Evolutionary conservation across 139 green algal genomes (phyloP).

Genomic region (Chlamydomonas asymmetrica): DNA sequence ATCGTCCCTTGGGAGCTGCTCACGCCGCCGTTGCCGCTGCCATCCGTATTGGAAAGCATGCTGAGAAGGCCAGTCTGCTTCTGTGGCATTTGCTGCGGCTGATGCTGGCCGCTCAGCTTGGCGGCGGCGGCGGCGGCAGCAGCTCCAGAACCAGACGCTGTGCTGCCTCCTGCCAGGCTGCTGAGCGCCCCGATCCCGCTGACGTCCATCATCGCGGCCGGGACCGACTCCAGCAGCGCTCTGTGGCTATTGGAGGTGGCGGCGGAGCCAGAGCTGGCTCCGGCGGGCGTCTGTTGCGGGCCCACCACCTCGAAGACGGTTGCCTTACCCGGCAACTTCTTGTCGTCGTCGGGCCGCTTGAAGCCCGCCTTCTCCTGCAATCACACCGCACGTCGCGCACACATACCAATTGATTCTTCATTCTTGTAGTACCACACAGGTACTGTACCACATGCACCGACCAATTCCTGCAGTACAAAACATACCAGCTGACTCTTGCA

Average conservation of each 20-base stretch:
- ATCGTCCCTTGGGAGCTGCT: too few species aligned
- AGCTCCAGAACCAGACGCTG: neutral
- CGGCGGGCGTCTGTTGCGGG: neutral
- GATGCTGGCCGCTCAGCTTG: too few species aligned
- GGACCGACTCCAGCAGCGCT: constrained; percentile 19
- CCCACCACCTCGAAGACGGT: constrained; percentile 34
- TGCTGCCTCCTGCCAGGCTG: too few species aligned
- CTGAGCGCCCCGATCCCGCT: constrained; percentile 39
- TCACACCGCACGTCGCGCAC: neutral
- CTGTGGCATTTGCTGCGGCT: too few species aligned
- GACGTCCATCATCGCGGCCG: constrained; percentile 48
- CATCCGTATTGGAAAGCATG: too few species aligned
- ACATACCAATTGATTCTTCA: constrained; percentile 4
- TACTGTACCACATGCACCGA: too few species aligned
- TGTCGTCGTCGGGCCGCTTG: constrained; percentile 4
- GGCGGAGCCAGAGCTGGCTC: neutral
- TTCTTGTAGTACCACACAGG: too few species aligned
- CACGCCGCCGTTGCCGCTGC: too few species aligned
- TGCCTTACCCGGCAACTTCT: constrained; percentile 3
- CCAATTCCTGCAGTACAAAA: too few species aligned
- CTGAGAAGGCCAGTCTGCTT: too few species aligned
- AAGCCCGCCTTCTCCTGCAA: constrained; percentile 50
- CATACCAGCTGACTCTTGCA: too few species aligned
- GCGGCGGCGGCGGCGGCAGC: neutral
- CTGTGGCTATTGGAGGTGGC: neutral